These are phyloP conservation scores for Solanum ossicruentum DNA, from an alignment of 257 asterid genomes.

Conservation along the genomic window DNA sequence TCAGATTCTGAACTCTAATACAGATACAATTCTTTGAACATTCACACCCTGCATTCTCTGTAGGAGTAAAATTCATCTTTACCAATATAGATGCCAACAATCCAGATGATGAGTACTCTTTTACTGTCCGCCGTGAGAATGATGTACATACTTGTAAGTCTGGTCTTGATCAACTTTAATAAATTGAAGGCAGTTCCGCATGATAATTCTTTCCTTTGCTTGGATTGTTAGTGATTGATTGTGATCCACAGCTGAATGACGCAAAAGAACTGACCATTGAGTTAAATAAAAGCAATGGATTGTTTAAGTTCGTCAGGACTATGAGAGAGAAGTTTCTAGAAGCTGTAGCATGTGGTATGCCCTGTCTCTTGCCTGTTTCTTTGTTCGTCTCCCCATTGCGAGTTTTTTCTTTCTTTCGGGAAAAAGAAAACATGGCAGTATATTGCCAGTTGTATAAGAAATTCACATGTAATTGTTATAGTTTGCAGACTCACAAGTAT, in stretches of 20 bases:
- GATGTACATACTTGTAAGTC: conserved; percentile 65
- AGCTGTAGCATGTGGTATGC: conserved; percentile 44
- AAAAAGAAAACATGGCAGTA: not conserved
- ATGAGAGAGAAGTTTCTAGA: conserved; percentile 73
- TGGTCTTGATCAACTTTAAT: not conserved
- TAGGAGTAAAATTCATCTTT: conserved; percentile 84
- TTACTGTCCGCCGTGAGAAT: conserved; percentile 52
- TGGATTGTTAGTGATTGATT: conserved; percentile 46
- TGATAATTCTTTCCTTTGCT: not conserved
- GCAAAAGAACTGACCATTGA: conserved; percentile 45
- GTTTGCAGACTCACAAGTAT: not conserved
- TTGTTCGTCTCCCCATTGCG: not conserved
- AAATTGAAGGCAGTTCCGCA: not conserved
- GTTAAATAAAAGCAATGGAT: conserved; percentile 55
- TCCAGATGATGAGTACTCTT: conserved; percentile 58
- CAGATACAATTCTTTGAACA: not conserved
- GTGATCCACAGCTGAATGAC: conserved; percentile 49
- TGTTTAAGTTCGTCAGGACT: conserved; percentile 68
- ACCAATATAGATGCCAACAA: conserved; percentile 43
- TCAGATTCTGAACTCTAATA: not conserved
- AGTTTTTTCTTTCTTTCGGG: not conserved
- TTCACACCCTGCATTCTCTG: not conserved
- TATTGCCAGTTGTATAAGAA: not conserved
- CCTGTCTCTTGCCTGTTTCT: not conserved
- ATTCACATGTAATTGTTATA: not conserved